Percentiles rank a stretch among this genome's conserved stretches.
These are phyloP conservation scores for Peronosclerospora sorghi DNA, from an alignment of 352 stramenopile genomes.

Conservation along the genomic window DNA sequence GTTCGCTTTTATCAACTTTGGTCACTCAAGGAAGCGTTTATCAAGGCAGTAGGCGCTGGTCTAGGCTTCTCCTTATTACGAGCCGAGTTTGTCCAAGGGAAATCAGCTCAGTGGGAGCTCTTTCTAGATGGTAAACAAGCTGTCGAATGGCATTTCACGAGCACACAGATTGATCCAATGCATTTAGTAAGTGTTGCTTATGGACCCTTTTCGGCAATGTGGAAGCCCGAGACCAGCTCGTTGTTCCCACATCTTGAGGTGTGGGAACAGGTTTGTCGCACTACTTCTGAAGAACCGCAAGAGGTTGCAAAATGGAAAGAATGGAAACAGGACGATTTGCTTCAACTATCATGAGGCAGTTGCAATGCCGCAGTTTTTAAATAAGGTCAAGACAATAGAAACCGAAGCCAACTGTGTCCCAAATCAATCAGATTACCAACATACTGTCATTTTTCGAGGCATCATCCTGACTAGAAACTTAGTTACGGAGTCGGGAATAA, in stretches of 20 bases:
- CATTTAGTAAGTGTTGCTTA: slow-evolving; percentile 41
- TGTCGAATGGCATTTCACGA: slow-evolving; percentile 34
- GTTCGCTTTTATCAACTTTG: slow-evolving; percentile 54
- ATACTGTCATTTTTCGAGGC: neutral
- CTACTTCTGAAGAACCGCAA: neutral
- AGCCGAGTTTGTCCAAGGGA: slow-evolving; percentile 28
- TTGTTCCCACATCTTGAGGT: slow-evolving; percentile 17
- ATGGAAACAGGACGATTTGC: slow-evolving; percentile 13
- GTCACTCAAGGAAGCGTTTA: slow-evolving; percentile 71
- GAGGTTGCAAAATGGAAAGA: slow-evolving; percentile 5
- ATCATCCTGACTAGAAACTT: neutral
- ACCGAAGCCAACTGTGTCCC: no score
- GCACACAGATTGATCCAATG: slow-evolving; percentile 14
- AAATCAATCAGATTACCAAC: neutral
- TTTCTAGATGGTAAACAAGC: slow-evolving; percentile 27
- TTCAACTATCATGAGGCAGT: slow-evolving; percentile 1
- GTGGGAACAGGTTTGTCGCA: neutral
- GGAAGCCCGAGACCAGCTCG: slow-evolving; percentile 31
- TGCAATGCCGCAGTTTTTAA: neutral
- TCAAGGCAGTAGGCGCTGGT: slow-evolving; percentile 63
- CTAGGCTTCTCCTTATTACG: slow-evolving; percentile 48
- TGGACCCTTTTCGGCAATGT: slow-evolving; percentile 32
- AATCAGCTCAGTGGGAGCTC: slow-evolving; percentile 20
- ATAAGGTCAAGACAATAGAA: neutral
- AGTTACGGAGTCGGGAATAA: slow-evolving; percentile 52